These are phyloP conservation scores for Xerocomellus dryophilus DNA, from an alignment of 768 basidiomycete genomes.

Conservation along the genomic window DNA sequence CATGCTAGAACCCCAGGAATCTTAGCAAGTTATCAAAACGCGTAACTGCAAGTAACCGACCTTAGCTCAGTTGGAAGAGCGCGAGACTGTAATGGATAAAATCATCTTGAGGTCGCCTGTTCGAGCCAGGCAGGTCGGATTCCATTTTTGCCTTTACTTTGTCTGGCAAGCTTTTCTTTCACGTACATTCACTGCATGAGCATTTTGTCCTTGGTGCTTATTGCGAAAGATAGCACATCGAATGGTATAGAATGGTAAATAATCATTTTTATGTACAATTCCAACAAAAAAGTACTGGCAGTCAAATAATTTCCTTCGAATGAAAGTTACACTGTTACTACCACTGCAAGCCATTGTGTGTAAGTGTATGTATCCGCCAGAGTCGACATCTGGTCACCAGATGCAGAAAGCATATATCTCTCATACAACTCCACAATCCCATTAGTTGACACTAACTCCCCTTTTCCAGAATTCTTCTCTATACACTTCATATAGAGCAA, in stretches of 20 bases:
- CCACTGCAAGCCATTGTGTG: constrained; percentile 21
- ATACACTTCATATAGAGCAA: constrained; percentile 54
- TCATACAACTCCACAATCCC: constrained; percentile 21
- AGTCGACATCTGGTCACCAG: constrained; percentile 1
- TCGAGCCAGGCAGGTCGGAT: constrained; percentile 60
- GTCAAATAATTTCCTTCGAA: neutral
- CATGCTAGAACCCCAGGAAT: too few species aligned
- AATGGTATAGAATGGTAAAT: too few species aligned
- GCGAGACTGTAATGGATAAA: constrained; percentile 42
- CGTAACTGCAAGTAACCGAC: neutral
- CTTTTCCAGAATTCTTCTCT: constrained; percentile 35
- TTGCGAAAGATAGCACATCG: too few species aligned
- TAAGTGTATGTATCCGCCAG: constrained; percentile 15
- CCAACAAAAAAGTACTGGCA: neutral
- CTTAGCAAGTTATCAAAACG: neutral
- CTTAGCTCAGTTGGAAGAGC: constrained; percentile 50
- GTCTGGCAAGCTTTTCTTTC: too few species aligned
- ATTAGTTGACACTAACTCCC: constrained; percentile 9
- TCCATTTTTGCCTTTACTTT: neutral
- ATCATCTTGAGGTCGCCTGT: constrained; percentile 57
- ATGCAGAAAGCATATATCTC: constrained; percentile 17
- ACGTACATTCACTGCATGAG: too few species aligned
- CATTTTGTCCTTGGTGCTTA: too few species aligned
- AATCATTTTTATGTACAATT: too few species aligned
- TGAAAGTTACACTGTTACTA: neutral